Base-by-base conservation (phyloP, 805 yeast species). In the Cyberlindnera saturnus region DNA sequence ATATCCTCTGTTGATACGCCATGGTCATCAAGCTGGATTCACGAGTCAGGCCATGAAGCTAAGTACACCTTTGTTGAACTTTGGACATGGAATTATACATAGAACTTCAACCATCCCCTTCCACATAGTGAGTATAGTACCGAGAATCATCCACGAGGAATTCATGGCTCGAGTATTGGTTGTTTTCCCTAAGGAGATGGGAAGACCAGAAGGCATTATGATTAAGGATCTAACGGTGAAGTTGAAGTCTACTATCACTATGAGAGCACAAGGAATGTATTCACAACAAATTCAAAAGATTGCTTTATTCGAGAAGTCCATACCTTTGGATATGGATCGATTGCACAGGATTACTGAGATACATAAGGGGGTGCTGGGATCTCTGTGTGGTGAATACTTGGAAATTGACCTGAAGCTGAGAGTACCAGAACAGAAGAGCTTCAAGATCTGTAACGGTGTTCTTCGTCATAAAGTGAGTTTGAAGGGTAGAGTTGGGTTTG, bases 401-500 rank as follows among this genome's bases (percentile, higher is more conserved):
- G 35, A 38, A 14, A 31, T 38, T 13, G 17, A 17, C 5, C 5
- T 18, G 14, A 30, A 38, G 15, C 17, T 38, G 10, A 38, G 20
- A 31, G 30, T 34, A 15, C 10, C n/a, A 10, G 23, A 18, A n/a
- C 15, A 11, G 18, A 16, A 13, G 15, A 30, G 26, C 11, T 38
- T 38, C 35, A 31, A n/a, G 19, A 17, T 38, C n/a, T 38, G 40
- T 19, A 38, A 38, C 18, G 40, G 35, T 6, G 6, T 18, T 2
- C 18, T 31, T 17, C 19, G 35, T 6, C 40, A 38, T 31, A 14
- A 14, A 28, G 13, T 38, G 18, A n/a, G 30, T 14, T 28, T 38
- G 13, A 30, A 38, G 31, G 40, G 40, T 28, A 38, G 16, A 19
- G 5, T 38, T 11, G 40, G 40, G 23, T 11, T 37, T 19, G 30